Evolutionary conservation across 371 early-diverging fungal genomes (phyloP), one percentile per base, ranked within the genome.

Genomic region (Smittium mucronatum): DNA sequence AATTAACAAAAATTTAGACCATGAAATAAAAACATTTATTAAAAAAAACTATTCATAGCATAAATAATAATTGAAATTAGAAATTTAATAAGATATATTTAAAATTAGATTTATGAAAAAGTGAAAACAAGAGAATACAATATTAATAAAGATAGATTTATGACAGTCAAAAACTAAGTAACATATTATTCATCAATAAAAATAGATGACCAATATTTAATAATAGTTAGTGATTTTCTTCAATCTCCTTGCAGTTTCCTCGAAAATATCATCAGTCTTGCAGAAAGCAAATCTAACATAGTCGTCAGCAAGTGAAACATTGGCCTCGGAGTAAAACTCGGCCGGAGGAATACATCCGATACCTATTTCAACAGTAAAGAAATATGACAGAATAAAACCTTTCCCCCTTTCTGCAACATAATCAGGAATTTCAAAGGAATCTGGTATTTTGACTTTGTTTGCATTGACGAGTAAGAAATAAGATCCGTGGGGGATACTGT

Each of bases 401-500:
- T 77, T 80, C 36, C 87, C 86, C 15, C 87, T 83, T n/a, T 75
- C 81, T 57, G 81, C 76, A 57, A 90, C 81, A 26, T 82, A 74
- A 28, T 79, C 78, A 1, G 91, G 89, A 75, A 88, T 86, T 16
- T 73, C 72, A 72, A 86, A 88, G 72, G 57, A 85, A 57, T 78
- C 71, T 28, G 91, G 92, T 25, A 89, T 79, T 34, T 82, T 75
- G 34, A 93, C 80, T 78, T 86, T 79, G 57, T 80, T 72, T 2
- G 88, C 87, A 73, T 94, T 93, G 60, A 93, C 93, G 69, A 97
- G 81, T 36, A 95, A 84, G 76, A 93, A 97, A 82, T 97, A 97
- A 34, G 93, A 88, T 58, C 97, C 97, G 67, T 97, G 88, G 1
- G 96, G 96, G 1, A 89, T 79, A 2, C 89, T 92, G 68, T 91